Percentiles rank a stretch among this genome's conserved stretches.
phyloP scores from a whole-genome alignment of 345 rosid genomes.

The Melaleuca alternifolia region DNA sequence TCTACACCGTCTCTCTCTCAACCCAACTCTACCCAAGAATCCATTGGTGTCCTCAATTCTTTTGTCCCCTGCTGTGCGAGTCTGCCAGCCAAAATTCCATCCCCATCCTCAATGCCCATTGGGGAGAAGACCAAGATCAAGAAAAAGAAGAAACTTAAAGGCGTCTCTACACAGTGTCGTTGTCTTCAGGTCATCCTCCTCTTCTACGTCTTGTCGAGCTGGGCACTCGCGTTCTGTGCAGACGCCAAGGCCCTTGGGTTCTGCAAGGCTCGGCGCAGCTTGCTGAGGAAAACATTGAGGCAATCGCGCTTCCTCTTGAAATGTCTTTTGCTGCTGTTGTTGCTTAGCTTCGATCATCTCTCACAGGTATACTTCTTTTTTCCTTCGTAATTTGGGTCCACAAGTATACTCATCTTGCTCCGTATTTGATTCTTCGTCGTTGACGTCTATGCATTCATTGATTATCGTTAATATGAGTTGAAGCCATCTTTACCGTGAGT shows the following conservation, averaged over 20 bases:
- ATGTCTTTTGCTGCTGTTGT: constrained; percentile 87
- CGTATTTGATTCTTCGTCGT: neutral
- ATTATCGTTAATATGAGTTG: neutral
- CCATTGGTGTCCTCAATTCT: neutral
- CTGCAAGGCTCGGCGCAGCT: neutral
- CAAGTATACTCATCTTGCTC: neutral
- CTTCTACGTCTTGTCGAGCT: neutral
- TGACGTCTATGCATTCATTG: neutral
- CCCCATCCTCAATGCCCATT: neutral
- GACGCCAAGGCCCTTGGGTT: neutral
- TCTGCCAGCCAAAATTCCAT: neutral
- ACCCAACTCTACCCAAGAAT: neutral
- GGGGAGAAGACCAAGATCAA: neutral
- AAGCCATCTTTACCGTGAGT: neutral
- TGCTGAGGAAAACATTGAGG: constrained; percentile 26
- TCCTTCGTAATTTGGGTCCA: neutral
- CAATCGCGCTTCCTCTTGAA: constrained; percentile 75
- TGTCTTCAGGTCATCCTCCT: neutral
- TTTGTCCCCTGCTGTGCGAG: neutral
- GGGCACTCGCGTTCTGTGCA: neutral
- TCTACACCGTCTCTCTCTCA: neutral
- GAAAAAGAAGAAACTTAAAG: neutral
- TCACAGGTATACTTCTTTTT: constrained; percentile 33
- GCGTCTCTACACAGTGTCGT: neutral
- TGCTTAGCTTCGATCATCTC: constrained; percentile 74